These are phyloP conservation scores for Leccinum disarticulatum DNA, from an alignment of 768 basidiomycete genomes.

Conservation along the genomic window DNA sequence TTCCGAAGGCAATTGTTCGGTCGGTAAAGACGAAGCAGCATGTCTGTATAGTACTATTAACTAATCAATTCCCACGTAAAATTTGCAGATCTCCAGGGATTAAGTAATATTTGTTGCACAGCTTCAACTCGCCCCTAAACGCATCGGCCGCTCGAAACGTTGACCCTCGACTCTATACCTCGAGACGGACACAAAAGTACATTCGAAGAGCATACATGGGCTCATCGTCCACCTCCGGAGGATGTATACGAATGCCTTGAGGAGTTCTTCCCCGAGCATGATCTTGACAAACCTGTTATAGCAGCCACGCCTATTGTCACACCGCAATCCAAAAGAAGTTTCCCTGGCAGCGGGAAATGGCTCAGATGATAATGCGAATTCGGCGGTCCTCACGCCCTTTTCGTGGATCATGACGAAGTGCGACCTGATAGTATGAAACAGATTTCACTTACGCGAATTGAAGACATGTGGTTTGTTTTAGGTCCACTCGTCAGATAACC, in stretches of 20 bases:
- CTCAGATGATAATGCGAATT: not conserved
- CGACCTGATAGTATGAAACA: not conserved
- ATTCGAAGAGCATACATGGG: constrained; percentile 80
- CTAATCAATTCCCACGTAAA: no score
- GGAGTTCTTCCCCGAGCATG: constrained; percentile 75
- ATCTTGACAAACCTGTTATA: not conserved
- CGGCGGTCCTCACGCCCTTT: not conserved
- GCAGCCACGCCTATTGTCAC: no score
- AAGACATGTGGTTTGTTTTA: constrained; percentile 6
- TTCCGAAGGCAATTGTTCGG: no score
- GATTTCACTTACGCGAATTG: constrained; percentile 5
- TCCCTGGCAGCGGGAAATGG: not conserved
- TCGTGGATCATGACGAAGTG: not conserved
- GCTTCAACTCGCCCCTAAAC: not conserved
- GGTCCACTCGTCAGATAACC: not conserved
- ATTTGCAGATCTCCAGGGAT: no score
- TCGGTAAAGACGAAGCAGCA: no score
- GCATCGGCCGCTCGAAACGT: not conserved
- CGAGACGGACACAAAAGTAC: constrained; percentile 38
- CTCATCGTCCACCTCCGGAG: constrained; percentile 87
- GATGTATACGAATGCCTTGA: constrained; percentile 91
- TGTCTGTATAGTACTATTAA: no score
- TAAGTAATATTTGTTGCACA: not conserved
- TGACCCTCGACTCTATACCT: not conserved
- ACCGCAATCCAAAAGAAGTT: no score